These are phyloP conservation scores for Paramecium octaurelia DNA, from an alignment of 73 alveolate species.

Conservation along the genomic window DNA sequence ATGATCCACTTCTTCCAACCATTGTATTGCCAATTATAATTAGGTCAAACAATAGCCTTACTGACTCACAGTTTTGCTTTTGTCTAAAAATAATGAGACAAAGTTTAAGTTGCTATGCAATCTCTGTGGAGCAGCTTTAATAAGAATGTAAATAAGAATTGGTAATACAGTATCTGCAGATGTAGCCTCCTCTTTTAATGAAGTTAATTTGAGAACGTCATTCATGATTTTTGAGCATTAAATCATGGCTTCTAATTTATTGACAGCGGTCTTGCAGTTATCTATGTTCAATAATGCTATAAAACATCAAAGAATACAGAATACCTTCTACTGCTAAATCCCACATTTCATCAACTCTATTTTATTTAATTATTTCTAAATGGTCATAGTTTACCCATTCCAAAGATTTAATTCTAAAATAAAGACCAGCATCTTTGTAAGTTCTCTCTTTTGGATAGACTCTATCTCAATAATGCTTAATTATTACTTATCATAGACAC, in stretches of 20 bases:
- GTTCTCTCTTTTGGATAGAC: slow-evolving; percentile 57
- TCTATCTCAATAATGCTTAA: not conserved
- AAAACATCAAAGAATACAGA: not conserved
- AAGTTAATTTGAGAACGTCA: slow-evolving; percentile 45
- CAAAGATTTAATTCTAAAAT: slow-evolving; percentile 45
- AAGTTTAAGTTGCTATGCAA: slow-evolving; percentile 42
- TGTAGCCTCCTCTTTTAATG: slow-evolving; percentile 41
- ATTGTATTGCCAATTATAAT: slow-evolving; percentile 32
- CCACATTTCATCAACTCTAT: slow-evolving; percentile 64
- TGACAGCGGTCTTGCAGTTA: slow-evolving; percentile 30
- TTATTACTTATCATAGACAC: slow-evolving; percentile 48
- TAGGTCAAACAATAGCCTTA: slow-evolving; percentile 53
- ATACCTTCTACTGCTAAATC: slow-evolving; percentile 50
- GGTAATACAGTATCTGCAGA: slow-evolving; percentile 57
- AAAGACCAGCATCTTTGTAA: slow-evolving; percentile 48
- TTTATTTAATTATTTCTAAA: slow-evolving; percentile 38
- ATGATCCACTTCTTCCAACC: slow-evolving; percentile 26
- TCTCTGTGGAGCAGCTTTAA: slow-evolving; percentile 51
- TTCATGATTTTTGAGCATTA: slow-evolving; percentile 51
- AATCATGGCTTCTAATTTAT: slow-evolving; percentile 33
- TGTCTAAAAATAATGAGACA: slow-evolving; percentile 28
- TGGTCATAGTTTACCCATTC: slow-evolving; percentile 53
- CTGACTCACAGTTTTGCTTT: slow-evolving; percentile 16
- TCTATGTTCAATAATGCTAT: slow-evolving; percentile 46
- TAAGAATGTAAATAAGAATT: slow-evolving; percentile 8